Evolutionary conservation across 1,284 basidiomycete species (phyloP).

Genomic region (Gomphus bonarii): DNA sequence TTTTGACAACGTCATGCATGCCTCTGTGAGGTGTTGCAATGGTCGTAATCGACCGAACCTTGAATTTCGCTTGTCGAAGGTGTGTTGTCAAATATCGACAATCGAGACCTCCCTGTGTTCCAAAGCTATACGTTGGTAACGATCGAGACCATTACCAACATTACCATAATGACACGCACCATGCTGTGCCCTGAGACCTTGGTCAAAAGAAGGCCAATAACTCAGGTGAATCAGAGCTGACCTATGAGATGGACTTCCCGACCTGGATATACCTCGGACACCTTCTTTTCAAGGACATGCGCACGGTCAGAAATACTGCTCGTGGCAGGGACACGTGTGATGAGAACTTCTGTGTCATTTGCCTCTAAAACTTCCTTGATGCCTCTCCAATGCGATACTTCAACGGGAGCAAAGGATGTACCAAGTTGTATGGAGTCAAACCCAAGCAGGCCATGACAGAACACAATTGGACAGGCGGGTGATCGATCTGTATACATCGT

Average conservation of each 20-base stretch:
- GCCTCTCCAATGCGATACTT: constrained; percentile 91
- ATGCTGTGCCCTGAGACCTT: constrained; percentile 67
- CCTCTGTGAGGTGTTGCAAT: constrained; percentile 86
- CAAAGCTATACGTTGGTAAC: neutral
- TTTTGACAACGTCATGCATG: neutral
- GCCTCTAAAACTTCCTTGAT: constrained; percentile 85
- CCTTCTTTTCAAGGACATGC: constrained; percentile 71
- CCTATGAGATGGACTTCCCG: constrained; percentile 82
- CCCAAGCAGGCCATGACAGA: constrained; percentile 88
- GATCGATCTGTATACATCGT: constrained; percentile 42
- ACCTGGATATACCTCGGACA: constrained; percentile 72
- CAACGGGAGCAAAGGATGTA: constrained; percentile 63
- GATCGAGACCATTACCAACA: neutral
- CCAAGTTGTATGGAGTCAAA: constrained; percentile 73
- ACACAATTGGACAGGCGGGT: constrained; percentile 78
- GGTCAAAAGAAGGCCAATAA: constrained; percentile 12
- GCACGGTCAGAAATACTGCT: constrained; percentile 81
- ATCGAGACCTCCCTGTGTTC: constrained; percentile 76
- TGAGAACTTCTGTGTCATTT: constrained; percentile 84
- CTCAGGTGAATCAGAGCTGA: constrained; percentile 20
- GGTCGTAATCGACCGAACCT: constrained; percentile 80
- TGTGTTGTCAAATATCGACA: constrained; percentile 80
- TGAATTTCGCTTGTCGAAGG: constrained; percentile 49
- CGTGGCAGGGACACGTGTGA: constrained; percentile 87
- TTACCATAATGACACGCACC: constrained; percentile 34